Evolutionary conservation across 345 rosid species (phyloP).

Genomic region (Raphanus raphanistrum): DNA sequence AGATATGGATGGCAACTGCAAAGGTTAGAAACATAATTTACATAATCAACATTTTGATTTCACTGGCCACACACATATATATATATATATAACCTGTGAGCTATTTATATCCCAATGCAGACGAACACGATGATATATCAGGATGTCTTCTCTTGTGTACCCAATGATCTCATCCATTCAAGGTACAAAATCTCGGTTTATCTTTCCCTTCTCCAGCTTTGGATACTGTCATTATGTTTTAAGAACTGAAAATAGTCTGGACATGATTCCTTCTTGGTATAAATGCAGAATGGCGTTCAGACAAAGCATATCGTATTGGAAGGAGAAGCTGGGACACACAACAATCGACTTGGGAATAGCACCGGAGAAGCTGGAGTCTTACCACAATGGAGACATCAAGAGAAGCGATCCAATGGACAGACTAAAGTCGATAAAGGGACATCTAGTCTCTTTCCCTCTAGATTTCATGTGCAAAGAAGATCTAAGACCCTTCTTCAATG

Average conservation of each 20-base stretch:
- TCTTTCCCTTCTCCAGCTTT: slow-evolving; percentile 9
- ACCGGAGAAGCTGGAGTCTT: slow-evolving; percentile 66
- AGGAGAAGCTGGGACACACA: slow-evolving; percentile 79
- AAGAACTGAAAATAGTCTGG: too few relatives aligned
- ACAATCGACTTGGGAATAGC: slow-evolving; percentile 94
- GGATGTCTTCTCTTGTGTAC: slow-evolving; percentile 89
- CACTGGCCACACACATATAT: background rate
- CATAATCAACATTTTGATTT: background rate
- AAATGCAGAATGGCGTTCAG: slow-evolving; percentile 50
- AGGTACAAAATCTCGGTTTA: slow-evolving; percentile 46
- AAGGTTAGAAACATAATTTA: slow-evolving; percentile 53
- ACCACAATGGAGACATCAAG: slow-evolving; percentile 60
- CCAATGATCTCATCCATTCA: slow-evolving; percentile 85
- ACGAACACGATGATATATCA: slow-evolving; percentile 80
- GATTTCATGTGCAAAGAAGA: slow-evolving; percentile 95
- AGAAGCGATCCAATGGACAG: slow-evolving; percentile 66
- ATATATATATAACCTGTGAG: slow-evolving; percentile 15
- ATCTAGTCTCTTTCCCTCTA: slow-evolving; percentile 91
- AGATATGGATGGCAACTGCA: slow-evolving; percentile 82
- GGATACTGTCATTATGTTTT: background rate
- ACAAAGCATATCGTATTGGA: slow-evolving; percentile 65
- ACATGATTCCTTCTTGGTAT: slow-evolving; percentile 4
- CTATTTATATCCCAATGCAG: slow-evolving; percentile 45
- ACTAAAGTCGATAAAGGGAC: slow-evolving; percentile 64
- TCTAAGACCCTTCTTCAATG: slow-evolving; percentile 86